Evolutionary conservation across 352 stramenopile genomes (phyloP).

Genomic region (Lagenidium sp.): DNA sequence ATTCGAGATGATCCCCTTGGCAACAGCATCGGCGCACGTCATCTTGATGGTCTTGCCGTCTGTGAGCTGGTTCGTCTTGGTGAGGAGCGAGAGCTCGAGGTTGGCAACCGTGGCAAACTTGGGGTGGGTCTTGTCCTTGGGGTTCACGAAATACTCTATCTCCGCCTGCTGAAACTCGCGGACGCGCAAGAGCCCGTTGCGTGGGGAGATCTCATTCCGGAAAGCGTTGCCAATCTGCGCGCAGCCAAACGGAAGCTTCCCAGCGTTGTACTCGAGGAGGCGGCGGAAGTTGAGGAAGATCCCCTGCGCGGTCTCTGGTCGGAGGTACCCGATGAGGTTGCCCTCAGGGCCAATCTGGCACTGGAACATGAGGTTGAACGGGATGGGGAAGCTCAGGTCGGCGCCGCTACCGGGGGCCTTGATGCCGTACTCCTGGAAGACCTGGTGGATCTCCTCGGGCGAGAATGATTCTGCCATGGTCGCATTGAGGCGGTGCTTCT

Average conservation of each 20-base stretch:
- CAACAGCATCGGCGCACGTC: conserved; percentile 88
- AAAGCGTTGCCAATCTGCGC: conserved; percentile 86
- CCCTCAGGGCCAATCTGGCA: conserved; percentile 98
- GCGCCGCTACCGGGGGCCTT: conserved; percentile 88
- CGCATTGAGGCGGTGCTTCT: conserved; percentile 90
- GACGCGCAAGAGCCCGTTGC: conserved; percentile 94
- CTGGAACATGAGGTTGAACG: conserved; percentile 99
- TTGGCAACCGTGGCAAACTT: conserved; percentile 91
- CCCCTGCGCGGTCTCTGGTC: conserved; percentile 97
- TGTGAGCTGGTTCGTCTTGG: conserved; percentile 93
- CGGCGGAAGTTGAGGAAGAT: conserved; percentile 99
- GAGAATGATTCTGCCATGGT: conserved; percentile 98
- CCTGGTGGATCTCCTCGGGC: conserved; percentile 93
- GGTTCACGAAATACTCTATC: conserved; percentile 99
- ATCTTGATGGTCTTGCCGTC: conserved; percentile 95
- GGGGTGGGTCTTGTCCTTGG: conserved; percentile 96
- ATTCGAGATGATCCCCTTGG: conserved; percentile 94
- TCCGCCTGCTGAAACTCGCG: conserved; percentile 99
- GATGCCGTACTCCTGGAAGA: conserved; percentile 94
- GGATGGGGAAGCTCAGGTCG: conserved; percentile 93
- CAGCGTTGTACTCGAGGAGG: conserved; percentile 97
- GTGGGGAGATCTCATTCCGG: conserved; percentile 96
- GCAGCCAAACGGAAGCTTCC: conserved; percentile 85
- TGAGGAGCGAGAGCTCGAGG: conserved; percentile 89
- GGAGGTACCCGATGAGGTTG: conserved; percentile 94